Conservation (phyloP, 129 eudicot species). For the Artemisia annua region DNA sequence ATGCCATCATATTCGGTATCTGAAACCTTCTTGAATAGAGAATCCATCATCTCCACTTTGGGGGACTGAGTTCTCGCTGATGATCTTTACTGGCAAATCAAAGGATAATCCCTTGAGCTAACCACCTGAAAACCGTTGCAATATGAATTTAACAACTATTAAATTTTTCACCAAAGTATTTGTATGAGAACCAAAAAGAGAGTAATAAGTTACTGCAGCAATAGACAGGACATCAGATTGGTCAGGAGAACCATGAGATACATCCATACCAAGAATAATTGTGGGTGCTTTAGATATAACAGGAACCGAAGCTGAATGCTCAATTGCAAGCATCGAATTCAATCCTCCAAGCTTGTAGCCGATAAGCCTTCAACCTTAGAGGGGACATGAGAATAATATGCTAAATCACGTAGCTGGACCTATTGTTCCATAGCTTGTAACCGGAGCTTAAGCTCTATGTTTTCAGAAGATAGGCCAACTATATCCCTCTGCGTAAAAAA, state of each 20-base stretch:
- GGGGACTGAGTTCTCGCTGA: slow-evolving; percentile 80
- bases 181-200: neutral
- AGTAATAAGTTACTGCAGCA: slow-evolving; percentile 59
- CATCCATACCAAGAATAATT: slow-evolving; percentile 39
- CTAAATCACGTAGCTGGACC: too few relatives aligned
- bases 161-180: too few relatives aligned
- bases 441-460: too few relatives aligned
- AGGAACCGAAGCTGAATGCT: slow-evolving; percentile 55
- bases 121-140: slow-evolving; percentile 57
- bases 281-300: slow-evolving; percentile 56
- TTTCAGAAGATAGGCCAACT: too few relatives aligned
- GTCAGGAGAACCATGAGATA: slow-evolving; percentile 80
- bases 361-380: slow-evolving; percentile 43
- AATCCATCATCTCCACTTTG: slow-evolving; percentile 73
- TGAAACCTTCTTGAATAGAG: neutral
- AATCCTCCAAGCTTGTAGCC: too few relatives aligned
- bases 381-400: too few relatives aligned
- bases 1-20: too few relatives aligned
- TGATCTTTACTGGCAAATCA: slow-evolving; percentile 77
- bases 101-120: slow-evolving; percentile 82
- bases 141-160: neutral
- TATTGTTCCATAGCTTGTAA: too few relatives aligned
- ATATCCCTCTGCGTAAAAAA: too few relatives aligned
- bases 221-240: slow-evolving; percentile 74
- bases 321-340: slow-evolving; percentile 50